Base-by-base conservation (phyloP, 2,329 filamentous ascomycete genomes). In the Ophiostoma australiae region DNA sequence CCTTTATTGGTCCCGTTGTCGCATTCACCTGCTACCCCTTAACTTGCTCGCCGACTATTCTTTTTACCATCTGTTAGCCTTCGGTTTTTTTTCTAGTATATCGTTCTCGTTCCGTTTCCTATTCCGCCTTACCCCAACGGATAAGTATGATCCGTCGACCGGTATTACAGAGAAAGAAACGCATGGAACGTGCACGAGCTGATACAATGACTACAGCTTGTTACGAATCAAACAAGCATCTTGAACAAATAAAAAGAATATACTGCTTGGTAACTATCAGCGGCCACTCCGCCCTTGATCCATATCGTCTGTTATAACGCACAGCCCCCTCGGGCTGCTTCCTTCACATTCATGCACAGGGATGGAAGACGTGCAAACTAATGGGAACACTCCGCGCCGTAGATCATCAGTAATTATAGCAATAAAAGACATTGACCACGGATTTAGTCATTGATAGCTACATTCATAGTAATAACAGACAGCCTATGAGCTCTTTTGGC, bases 111-210 rank as follows among this genome's bases (percentile, higher is more conserved):
- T 35, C 58, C 27, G 58, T 33, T 17, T 63, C 27, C 58, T 5
- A 6, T 33, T 20, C 58, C 58, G 6, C 23, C 58, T 13, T 31
- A 7, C 23, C 58, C 23, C 58, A 63, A 55, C 58, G 58, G 58
- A 63, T 63, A 33, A 11, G 52, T 58, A 17, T 58, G 55, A 13
- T 61, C 55, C 55, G 55, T 27, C 23, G 27, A 61, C 55, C 27
- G 23, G 55, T 58, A n/a, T 58, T 58, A n/a, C 52, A 58, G 52
- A 58, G 10, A n/a, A 20, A 44, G 20, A 58, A 63, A 63, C 58
- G 3, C 27, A 7, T 63, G 27, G 58, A 33, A 63, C 58, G 27
- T 63, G 58, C 58, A 63, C 58, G 11, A 15, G 11, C 17, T 20
- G 58, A 33, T 63, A 10, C 27, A 63, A 63, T 63, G 27, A 63